phyloP scores from a whole-genome alignment of 805 yeast species.

The Scheffersomyces stipitis region DNA sequence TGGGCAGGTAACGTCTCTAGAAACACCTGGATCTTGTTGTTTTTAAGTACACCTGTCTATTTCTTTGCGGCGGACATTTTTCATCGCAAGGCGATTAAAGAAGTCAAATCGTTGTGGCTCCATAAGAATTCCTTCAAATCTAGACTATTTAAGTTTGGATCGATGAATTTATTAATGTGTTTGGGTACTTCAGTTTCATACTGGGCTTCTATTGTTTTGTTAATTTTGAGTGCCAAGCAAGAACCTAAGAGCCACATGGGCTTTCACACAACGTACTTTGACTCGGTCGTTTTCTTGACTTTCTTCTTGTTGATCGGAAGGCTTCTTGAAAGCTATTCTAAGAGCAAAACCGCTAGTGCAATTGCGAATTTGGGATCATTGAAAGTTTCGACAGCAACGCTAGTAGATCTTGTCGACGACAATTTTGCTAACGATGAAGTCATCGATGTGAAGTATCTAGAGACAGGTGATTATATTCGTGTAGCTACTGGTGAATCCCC shows the following conservation, averaged over 20 bases:
- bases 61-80: conserved; percentile 74
- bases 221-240: conserved; percentile 45
- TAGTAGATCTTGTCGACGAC: conserved; percentile 30
- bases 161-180: conserved; percentile 73
- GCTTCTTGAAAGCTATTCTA: conserved; percentile 64
- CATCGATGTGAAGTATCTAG: conserved; percentile 46
- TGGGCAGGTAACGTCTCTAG: conserved; percentile 64
- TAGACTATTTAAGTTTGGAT: conserved; percentile 67
- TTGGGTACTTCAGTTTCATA: conserved; percentile 74
- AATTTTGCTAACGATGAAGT: conserved; percentile 26
- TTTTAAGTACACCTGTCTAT: conserved; percentile 70
- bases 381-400: conserved; percentile 50
- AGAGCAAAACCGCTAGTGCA: conserved; percentile 65
- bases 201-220: conserved; percentile 60
- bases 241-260: conserved; percentile 30
- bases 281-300: conserved; percentile 74
- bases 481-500: conserved; percentile 60
- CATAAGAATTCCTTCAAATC: conserved; percentile 53
- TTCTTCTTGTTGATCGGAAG: conserved; percentile 73
- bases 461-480: conserved; percentile 50
- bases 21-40: conserved; percentile 63
- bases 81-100: conserved; percentile 65
- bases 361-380: conserved; percentile 52
- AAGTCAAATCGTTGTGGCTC: conserved; percentile 57
- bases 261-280: conserved; percentile 68